Base-by-base conservation (phyloP, 257 asterid genomes). In the Solanum pennellii region DNA sequence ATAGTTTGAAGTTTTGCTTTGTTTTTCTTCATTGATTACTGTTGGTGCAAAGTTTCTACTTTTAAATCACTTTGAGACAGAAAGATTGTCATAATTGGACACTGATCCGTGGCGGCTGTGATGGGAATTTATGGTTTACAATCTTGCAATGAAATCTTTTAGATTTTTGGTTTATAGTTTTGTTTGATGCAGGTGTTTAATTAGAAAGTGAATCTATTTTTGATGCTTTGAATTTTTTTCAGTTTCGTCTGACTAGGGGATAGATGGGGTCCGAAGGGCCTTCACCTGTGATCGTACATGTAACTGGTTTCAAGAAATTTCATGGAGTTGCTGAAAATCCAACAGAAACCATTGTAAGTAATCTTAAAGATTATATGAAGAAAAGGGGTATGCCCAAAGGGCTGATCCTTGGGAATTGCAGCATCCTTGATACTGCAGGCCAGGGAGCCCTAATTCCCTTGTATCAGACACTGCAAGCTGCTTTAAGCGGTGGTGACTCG, bases 231-330 rank as follows among this genome's bases (percentile, higher is more conserved):
- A 86, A 52, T 49, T 66, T 90, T 86, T 59, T 88, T 49, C 45
- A 83, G 89, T 72, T 83, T 74, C 44, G 66, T 29, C 49, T 42
- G 83, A 88, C 84, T 90, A 87, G 92, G 89, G 88, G 86, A 82
- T 91, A 91, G 89, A 96, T 96, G 99, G 99, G 98, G 83, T 96
- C 98, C 86, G 99, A 96, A 92, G 98, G 98, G 91, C 98, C 98
- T 82, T 94, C 98, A 52, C 92, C 94, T 45, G 98, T 96, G 87
- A 94, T 96, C 86, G 89, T 96, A 92, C 97, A 96, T 44, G 94
- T 96, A 85, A 96, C 98, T 9, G 99, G 99, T 82, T 96, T 96
- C 86, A 95, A 94, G 88, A 96, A 94, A 89, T 96, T 96, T 88
- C 96, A 94, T 83, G 98, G 99, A 83, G 98, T 96, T 88, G 96